These are phyloP conservation scores for Stereum hirsutum DNA, from an alignment of 1,284 basidiomycete species.

Conservation along the genomic window DNA sequence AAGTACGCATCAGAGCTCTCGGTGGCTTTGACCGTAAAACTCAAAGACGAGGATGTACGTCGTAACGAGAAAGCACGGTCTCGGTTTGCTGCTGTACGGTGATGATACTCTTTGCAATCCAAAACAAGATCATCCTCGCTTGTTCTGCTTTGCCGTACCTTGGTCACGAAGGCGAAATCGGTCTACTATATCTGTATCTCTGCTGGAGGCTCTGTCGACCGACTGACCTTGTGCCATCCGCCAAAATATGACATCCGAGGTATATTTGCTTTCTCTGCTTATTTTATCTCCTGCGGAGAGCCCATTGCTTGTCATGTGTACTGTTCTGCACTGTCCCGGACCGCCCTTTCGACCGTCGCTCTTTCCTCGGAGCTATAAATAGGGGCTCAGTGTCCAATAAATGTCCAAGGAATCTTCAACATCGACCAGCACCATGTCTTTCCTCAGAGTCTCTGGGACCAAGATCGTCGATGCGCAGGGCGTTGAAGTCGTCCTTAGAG, in stretches of 20 bases:
- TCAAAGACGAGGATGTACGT: constrained; percentile 24
- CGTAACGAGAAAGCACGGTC: constrained; percentile 24
- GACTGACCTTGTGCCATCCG: too few relatives aligned
- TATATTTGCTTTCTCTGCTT: not conserved
- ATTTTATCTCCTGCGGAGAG: not conserved
- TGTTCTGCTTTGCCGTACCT: not conserved
- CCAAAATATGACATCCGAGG: not conserved
- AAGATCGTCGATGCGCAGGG: constrained; percentile 52
- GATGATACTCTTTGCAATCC: too few relatives aligned
- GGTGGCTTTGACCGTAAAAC: constrained; percentile 23
- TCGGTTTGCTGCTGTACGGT: constrained; percentile 17
- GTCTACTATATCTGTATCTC: not conserved
- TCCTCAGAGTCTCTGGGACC: constrained; percentile 44
- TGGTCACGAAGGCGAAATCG: not conserved
- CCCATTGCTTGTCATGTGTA: too few relatives aligned
- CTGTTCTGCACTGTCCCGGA: not conserved
- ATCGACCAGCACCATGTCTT: constrained; percentile 21
- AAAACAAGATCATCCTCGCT: too few relatives aligned
- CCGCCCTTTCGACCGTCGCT: not conserved
- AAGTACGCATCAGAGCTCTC: constrained; percentile 26
- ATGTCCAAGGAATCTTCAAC: too few relatives aligned
- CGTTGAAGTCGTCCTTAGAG: constrained; percentile 53
- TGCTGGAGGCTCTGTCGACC: too few relatives aligned
- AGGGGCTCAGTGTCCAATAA: too few relatives aligned
- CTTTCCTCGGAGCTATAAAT: too few relatives aligned